A percentile compares a stretch with the other conserved stretches of the same genome.
phyloP scores from a whole-genome alignment of 2,329 filamentous ascomycete genomes.

The Neopestalotiopsis sp. region DNA sequence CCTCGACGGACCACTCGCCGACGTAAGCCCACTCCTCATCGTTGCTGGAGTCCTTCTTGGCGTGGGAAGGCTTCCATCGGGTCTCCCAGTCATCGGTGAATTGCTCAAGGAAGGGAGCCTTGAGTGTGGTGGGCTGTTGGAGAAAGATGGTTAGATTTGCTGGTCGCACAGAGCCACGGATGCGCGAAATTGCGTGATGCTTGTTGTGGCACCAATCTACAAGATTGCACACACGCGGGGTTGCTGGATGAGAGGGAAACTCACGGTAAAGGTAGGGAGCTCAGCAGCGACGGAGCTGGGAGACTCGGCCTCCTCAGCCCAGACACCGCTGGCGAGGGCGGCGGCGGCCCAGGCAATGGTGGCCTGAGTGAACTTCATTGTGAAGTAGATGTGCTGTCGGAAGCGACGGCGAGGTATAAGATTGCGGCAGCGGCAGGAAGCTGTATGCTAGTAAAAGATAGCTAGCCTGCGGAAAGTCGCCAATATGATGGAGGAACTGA shows the following conservation, averaged over 20 bases:
- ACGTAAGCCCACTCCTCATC: constrained; percentile 98
- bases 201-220: not conserved
- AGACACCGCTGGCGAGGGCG: constrained; percentile 72
- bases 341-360: constrained; percentile 79
- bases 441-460: constrained; percentile 18
- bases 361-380: constrained; percentile 85
- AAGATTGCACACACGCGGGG: not conserved
- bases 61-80: constrained; percentile 92
- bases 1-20: constrained; percentile 95
- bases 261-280: constrained; percentile 87
- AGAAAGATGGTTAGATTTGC: not conserved
- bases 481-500: not conserved
- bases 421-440: constrained; percentile 10
- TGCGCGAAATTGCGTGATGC: not conserved
- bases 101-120: constrained; percentile 96
- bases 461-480: constrained; percentile 12
- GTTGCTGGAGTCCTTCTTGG: constrained; percentile 87
- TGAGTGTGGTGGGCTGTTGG: constrained; percentile 79
- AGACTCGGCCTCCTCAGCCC: constrained; percentile 63
- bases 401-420: not conserved
- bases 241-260: constrained; percentile 41
- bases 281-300: constrained; percentile 65
- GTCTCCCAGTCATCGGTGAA: constrained; percentile 96
- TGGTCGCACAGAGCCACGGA: not conserved
- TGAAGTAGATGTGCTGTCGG: constrained; percentile 40